A percentile compares a stretch with the other conserved stretches of the same genome.
phyloP scores from a whole-genome alignment of 306 rosid genomes.

The Sicyos baderoa region DNA sequence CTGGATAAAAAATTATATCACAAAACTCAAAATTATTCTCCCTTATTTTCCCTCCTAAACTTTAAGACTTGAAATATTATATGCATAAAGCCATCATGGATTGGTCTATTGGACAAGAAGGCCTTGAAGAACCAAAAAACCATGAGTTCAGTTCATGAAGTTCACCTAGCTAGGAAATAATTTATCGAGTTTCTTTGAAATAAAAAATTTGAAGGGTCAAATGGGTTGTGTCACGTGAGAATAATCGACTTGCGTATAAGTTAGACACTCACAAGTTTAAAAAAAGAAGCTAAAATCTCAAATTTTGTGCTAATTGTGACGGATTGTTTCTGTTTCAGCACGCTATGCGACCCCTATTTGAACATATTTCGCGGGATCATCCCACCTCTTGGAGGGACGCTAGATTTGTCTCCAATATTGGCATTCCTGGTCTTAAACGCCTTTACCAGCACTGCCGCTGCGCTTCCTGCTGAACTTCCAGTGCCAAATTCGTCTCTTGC shows the following conservation, averaged over 20 bases:
- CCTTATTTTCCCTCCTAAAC: background rate
- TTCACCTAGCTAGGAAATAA: too few relatives aligned
- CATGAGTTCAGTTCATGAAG: too few relatives aligned
- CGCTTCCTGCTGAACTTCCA: conserved; percentile 97
- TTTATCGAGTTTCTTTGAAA: too few relatives aligned
- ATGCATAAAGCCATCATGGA: too few relatives aligned
- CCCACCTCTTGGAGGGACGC: conserved; percentile 88
- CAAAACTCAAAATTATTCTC: background rate
- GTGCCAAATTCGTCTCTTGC: conserved; percentile 31
- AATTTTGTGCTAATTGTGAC: background rate
- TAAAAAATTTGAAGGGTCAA: too few relatives aligned
- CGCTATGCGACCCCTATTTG: conserved; percentile 88
- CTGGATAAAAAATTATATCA: background rate
- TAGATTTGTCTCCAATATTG: conserved; percentile 89
- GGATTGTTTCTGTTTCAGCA: conserved; percentile 40
- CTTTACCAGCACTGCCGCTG: conserved; percentile 87
- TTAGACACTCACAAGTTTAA: too few relatives aligned
- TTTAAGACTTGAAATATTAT: background rate
- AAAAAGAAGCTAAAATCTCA: too few relatives aligned
- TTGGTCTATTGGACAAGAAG: too few relatives aligned
- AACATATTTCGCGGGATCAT: conserved; percentile 91
- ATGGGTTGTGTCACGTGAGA: too few relatives aligned
- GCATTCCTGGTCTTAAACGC: conserved; percentile 79
- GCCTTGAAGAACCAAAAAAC: too few relatives aligned
- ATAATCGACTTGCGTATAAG: too few relatives aligned